A percentile compares a stretch with the other conserved stretches of the same genome.
phyloP scores from a whole-genome alignment of 2,329 filamentous ascomycete genomes.

The Alternaria solani region DNA sequence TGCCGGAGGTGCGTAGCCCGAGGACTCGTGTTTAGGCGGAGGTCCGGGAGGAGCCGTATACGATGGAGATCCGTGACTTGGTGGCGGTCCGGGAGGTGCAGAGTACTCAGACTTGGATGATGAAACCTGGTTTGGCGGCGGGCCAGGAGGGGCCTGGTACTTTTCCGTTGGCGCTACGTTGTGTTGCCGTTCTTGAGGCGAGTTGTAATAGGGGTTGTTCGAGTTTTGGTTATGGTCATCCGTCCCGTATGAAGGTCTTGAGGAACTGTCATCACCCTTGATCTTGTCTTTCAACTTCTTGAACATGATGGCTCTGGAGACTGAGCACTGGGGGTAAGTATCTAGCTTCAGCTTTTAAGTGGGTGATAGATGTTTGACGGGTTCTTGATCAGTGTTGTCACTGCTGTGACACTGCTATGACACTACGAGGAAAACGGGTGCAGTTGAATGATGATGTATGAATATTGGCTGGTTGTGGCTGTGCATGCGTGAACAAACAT shows the following conservation, averaged over 20 bases:
- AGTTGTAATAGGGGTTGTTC: conserved; percentile 36
- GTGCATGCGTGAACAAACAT: conserved; percentile 5
- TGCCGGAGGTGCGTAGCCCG: conserved; percentile 40
- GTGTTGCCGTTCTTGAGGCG: conserved; percentile 27
- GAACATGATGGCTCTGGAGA: conserved; percentile 34
- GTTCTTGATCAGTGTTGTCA: neutral
- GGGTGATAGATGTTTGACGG: neutral
- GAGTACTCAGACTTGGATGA: conserved; percentile 25
- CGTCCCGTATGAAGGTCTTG: conserved; percentile 23
- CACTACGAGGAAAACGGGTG: conserved; percentile 5
- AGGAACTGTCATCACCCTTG: conserved; percentile 37
- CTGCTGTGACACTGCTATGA: neutral
- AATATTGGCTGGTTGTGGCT: conserved; percentile 10
- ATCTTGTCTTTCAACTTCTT: conserved; percentile 48
- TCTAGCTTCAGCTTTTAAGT: neutral
- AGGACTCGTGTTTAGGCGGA: conserved; percentile 31
- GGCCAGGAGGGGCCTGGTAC: conserved; percentile 42
- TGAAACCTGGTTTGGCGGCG: conserved; percentile 36
- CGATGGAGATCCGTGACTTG: conserved; percentile 29
- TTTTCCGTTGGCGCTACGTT: conserved; percentile 29
- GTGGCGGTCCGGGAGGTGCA: conserved; percentile 32
- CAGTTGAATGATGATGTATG: conserved; percentile 10
- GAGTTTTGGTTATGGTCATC: conserved; percentile 35
- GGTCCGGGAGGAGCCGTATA: conserved; percentile 29
- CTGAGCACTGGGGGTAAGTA: neutral